Base-by-base conservation (phyloP, 345 rosid genomes). In the Carallia pectinifolia region DNA sequence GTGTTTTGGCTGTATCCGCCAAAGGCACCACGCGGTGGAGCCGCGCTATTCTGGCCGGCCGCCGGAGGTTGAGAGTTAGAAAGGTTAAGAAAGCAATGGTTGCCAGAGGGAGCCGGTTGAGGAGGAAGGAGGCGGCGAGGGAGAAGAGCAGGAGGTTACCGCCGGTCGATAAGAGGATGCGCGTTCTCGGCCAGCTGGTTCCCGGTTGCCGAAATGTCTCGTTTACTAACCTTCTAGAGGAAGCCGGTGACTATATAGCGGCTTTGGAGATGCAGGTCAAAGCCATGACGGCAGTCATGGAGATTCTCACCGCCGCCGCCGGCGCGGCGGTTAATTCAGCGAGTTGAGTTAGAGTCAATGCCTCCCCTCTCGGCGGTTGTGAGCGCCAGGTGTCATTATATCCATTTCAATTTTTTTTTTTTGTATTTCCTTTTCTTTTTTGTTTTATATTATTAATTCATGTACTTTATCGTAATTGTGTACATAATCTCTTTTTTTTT, bases 221-320 rank as follows among this genome's bases (percentile, higher is more conserved):
- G 23, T 73, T 82, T 15, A 66, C 86, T 31, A 87, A 65, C 61
- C 81, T 94, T 62, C 79, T 94, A 67, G 96, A 87, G 60, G 98
- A 94, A 76, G 82, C 93, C 36, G 84, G 81, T 3, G 98, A 94
- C 80, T 94, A 91, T 68, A 85, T 94, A 65, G 90, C 97, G 27
- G 99, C 99, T 39, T 66, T 95, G 70, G 90, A 91, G 93, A 94
- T 94, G 98, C 97, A 94, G 77, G 85, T 94, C 33, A 81, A 90
- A 18, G 89, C 90, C 68, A 94, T 94, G 96, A 79, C 87, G 18
- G 81, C 89, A 58, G 83, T 94, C 53, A 68, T 86, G 7, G 83
- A 82, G 68, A 73, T 88, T 40, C 78, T 87, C 52, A 48, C 76
- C 71, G 77, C 77, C 2, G 53, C 44, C 36, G 53, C 40, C 12